phyloP scores from a whole-genome alignment of 192 early-diverging fungal species.

The Gigaspora rosea region DNA sequence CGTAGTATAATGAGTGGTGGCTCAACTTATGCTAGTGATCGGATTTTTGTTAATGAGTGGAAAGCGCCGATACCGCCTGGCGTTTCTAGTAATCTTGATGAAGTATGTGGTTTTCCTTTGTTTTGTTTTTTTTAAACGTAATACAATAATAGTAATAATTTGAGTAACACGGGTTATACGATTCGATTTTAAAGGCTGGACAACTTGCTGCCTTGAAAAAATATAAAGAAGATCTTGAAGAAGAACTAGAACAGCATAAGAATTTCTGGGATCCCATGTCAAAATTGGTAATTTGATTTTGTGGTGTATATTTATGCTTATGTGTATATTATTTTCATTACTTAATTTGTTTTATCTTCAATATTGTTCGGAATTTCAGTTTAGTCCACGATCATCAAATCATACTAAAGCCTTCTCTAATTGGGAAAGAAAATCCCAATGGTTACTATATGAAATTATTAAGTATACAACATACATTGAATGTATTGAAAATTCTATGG shows the following conservation, averaged over 20 bases:
- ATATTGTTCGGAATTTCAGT: constrained; percentile 42
- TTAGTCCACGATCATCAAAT: constrained; percentile 58
- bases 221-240: constrained; percentile 63
- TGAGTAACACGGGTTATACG: neutral
- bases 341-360: neutral
- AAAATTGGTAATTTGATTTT: constrained; percentile 44
- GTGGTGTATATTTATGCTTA: neutral
- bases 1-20: constrained; percentile 26
- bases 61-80: constrained; percentile 50
- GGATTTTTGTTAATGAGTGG: constrained; percentile 51
- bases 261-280: constrained; percentile 57
- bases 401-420: constrained; percentile 69
- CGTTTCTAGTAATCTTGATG: constrained; percentile 42
- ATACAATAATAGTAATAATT: neutral
- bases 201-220: constrained; percentile 69
- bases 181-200: constrained; percentile 29
- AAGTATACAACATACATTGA: constrained; percentile 83
- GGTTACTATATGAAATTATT: constrained; percentile 79
- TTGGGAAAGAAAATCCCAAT: constrained; percentile 79
- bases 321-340: neutral
- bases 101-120: constrained; percentile 14
- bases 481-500: constrained; percentile 64
- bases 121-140: neutral
- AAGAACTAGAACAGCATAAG: constrained; percentile 71
- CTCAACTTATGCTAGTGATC: constrained; percentile 38